Conservation (phyloP, 371 early-diverging fungal genomes). For the Mucor piriformis region DNA sequence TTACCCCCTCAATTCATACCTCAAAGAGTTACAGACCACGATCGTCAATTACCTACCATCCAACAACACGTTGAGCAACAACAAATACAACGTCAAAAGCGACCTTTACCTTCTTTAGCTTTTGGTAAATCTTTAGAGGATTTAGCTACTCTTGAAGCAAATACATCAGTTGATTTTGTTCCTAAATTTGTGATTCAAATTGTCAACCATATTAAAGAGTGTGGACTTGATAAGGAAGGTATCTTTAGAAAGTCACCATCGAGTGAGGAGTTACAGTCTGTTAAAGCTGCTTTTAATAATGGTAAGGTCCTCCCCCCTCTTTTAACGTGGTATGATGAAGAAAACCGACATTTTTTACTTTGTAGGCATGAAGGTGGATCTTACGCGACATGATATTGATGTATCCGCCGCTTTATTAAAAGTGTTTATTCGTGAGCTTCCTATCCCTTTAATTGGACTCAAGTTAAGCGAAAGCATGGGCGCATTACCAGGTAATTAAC, state of each 20-base stretch:
- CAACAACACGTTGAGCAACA: not conserved
- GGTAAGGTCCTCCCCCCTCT: no score
- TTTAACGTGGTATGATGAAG: not conserved
- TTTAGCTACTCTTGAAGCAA: conserved; percentile 32
- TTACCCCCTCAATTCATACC: conserved; percentile 80
- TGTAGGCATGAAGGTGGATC: conserved; percentile 55
- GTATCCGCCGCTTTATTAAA: conserved; percentile 85
- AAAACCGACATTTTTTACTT: not conserved
- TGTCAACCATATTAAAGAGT: conserved; percentile 29
- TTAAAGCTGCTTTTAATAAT: conserved; percentile 71
- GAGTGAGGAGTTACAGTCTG: conserved; percentile 51
- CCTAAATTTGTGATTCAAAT: conserved; percentile 38
- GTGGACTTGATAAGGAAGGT: conserved; percentile 80
- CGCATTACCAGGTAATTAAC: conserved; percentile 40
- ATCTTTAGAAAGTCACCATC: conserved; percentile 88
- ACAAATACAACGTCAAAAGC: not conserved
- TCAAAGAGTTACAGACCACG: conserved; percentile 73
- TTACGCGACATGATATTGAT: conserved; percentile 73
- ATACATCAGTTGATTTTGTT: conserved; percentile 21
- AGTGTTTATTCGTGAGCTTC: conserved; percentile 84
- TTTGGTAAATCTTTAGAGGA: conserved; percentile 42
- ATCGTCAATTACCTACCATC: conserved; percentile 7
- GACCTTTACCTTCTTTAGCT: conserved; percentile 34
- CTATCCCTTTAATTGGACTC: conserved; percentile 68
- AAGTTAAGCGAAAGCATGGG: conserved; percentile 43